These are phyloP conservation scores for barley (Hordeum vulgare) DNA, from an alignment of 176 grass and related monocot genomes.

Conservation along the genomic window DNA sequence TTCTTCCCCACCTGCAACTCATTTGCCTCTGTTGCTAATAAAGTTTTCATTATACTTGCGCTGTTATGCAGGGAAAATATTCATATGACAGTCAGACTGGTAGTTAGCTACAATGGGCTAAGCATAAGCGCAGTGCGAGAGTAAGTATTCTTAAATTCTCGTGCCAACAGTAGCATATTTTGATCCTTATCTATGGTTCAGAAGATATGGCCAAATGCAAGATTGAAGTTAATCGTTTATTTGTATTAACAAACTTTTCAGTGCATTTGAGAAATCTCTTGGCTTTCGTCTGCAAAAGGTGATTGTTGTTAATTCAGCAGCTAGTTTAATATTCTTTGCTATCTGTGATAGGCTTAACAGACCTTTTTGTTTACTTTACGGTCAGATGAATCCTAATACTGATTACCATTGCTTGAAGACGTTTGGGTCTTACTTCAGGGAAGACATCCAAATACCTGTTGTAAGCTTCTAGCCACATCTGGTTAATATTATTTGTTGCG, in stretches of 20 bases:
- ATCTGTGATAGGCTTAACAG: not conserved
- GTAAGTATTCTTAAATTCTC: conserved; percentile 48
- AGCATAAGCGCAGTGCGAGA: conserved; percentile 68
- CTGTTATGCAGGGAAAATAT: conserved; percentile 74
- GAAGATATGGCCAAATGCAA: not conserved
- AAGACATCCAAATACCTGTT: conserved; percentile 77
- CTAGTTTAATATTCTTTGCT: not conserved
- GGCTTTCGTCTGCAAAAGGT: conserved; percentile 71
- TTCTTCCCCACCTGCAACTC: not conserved
- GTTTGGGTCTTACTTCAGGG: conserved; percentile 80
- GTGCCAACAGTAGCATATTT: not conserved
- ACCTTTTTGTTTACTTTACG: not conserved
- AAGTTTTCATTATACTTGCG: conserved; percentile 3
- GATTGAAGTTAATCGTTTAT: conserved; percentile 4
- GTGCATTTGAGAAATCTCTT: conserved; percentile 81
- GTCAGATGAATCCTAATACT: conserved; percentile 83
- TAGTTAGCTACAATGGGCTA: conserved; percentile 89
- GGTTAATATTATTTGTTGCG: not conserved
- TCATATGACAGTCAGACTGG: conserved; percentile 89
- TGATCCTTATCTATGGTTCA: not conserved
- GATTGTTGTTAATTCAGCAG: conserved; percentile 20
- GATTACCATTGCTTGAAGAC: conserved; percentile 72
- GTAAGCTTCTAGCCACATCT: conserved; percentile 37
- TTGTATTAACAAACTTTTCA: conserved; percentile 26
- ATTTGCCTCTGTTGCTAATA: conserved; percentile 12